Evolutionary conservation across 1,284 basidiomycete species (phyloP).

Genomic region (Apiotrichum domesticum): DNA sequence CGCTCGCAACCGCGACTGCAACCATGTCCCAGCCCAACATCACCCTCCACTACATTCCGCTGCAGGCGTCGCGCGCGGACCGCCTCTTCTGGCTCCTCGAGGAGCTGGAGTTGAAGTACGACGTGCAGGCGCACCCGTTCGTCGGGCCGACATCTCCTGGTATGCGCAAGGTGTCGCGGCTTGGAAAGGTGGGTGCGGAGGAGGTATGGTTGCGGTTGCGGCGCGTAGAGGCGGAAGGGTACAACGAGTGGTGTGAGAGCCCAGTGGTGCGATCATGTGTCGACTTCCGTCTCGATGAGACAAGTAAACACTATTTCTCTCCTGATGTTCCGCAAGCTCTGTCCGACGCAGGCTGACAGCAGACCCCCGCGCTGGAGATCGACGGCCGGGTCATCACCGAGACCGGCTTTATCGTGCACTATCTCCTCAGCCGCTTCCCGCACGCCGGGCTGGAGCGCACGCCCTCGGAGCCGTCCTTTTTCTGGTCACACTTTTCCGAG

Average conservation of each 20-base stretch:
- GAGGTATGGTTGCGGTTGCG: neutral
- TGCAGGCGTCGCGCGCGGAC: conserved; percentile 5
- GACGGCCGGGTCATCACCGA: conserved; percentile 31
- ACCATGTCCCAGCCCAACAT: neutral
- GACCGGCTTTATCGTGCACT: conserved; percentile 34
- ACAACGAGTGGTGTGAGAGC: too few relatives aligned
- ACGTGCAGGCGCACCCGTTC: conserved; percentile 28
- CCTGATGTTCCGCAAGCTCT: too few relatives aligned
- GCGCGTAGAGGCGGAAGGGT: too few relatives aligned
- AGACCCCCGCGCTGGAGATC: conserved; percentile 32
- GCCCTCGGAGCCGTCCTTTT: conserved; percentile 21
- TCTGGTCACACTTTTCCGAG: conserved; percentile 39
- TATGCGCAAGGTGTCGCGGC: conserved; percentile 25
- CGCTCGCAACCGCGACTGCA: neutral
- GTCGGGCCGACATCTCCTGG: conserved; percentile 19
- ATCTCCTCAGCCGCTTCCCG: conserved; percentile 19
- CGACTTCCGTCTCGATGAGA: too few relatives aligned
- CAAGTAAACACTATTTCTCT: too few relatives aligned
- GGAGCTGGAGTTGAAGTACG: conserved; percentile 33
- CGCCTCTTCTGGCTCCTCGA: conserved; percentile 17
- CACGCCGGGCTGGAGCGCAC: conserved; percentile 17
- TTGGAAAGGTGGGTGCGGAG: conserved; percentile 25
- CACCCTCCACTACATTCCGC: conserved; percentile 5
- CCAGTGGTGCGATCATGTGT: neutral
- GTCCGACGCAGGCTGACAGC: conserved; percentile 2